These are phyloP conservation scores for Phytophthora cactorum DNA, from an alignment of 352 stramenopile genomes.

Conservation along the genomic window DNA sequence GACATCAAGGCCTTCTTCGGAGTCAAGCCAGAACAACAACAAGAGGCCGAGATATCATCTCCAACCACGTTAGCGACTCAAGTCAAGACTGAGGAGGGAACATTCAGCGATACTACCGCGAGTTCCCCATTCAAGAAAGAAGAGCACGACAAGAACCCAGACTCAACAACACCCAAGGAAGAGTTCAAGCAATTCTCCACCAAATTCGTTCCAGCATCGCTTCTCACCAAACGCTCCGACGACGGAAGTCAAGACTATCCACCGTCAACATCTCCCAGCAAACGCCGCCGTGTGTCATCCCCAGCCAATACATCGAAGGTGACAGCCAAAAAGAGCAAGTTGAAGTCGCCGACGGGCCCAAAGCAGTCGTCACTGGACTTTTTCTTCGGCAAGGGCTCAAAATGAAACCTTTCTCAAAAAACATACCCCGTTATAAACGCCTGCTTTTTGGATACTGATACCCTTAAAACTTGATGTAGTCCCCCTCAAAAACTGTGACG, in stretches of 20 bases:
- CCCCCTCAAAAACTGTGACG: slow-evolving; percentile 27
- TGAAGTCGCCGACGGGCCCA: slow-evolving; percentile 30
- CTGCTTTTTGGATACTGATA: background rate
- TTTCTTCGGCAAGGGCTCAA: slow-evolving; percentile 51
- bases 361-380: slow-evolving; percentile 57
- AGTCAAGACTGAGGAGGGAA: slow-evolving; percentile 12
- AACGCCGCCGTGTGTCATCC: slow-evolving; percentile 30
- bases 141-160: slow-evolving; percentile 6
- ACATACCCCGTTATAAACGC: slow-evolving; percentile 12
- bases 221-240: slow-evolving; percentile 48
- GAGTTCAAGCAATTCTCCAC: slow-evolving; percentile 27
- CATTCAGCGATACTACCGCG: background rate
- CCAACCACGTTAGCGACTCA: slow-evolving; percentile 3
- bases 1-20: slow-evolving; percentile 79
- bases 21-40: slow-evolving; percentile 48
- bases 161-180: slow-evolving; percentile 15
- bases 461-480: slow-evolving; percentile 16
- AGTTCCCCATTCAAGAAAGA: slow-evolving; percentile 26
- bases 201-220: slow-evolving; percentile 47
- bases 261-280: slow-evolving; percentile 12
- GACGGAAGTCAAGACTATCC: slow-evolving; percentile 3
- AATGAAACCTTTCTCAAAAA: slow-evolving; percentile 25
- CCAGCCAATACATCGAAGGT: slow-evolving; percentile 22
- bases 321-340: slow-evolving; percentile 23
- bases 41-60: slow-evolving; percentile 14